Evolutionary conservation across 2,329 filamentous ascomycete genomes (phyloP), one percentile per base, ranked within the genome.

Genomic region (Lithohypha guttulata): DNA sequence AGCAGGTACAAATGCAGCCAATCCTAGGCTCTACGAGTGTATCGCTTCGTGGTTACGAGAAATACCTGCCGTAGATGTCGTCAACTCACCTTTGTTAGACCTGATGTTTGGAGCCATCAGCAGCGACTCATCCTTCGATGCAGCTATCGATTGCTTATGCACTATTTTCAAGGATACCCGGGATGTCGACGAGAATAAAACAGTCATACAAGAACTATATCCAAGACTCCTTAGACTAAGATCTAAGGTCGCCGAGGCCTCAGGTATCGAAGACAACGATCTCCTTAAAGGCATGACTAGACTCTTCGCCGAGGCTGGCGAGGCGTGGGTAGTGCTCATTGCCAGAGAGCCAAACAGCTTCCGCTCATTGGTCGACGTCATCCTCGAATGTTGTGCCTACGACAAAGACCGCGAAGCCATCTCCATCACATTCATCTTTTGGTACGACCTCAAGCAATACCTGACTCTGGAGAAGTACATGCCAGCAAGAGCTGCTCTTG

Each of bases 381-480:
- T 98, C 11, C 71, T 96, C n/a, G 87, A 96, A 63, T 94, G 86
- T 55, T 87, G 84, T 44, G 76, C 81, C 8, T 75, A 82, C 50
- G 91, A 98, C 59, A 79, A 78, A 57, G 89, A 95, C 39, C 77
- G 82, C 45, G 91, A 98, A 50, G 85, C 87, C 3, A 86, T 98
- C 47, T 84, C 85, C 39, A 78, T 91, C 53, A 98, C 93, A 0
- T 98, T 98, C 62, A 78, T 77, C 50, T 96, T 98, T 65, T 98
- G 91, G 91, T 96, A 93, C 58, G 91, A 98, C 57, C 72, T 98
- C 32, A 98, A 98, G 68, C 86, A 95, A 59, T 95, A 93, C 58
- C 70, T 98, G 33, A 86, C 87, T 2, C 63, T 98, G 38, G 89
- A 96, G 23, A 81, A 81, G 50, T 98, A 95, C 57, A 82, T 84